phyloP scores from a whole-genome alignment of 1,284 basidiomycete species.

The Boletus holoroseus region DNA sequence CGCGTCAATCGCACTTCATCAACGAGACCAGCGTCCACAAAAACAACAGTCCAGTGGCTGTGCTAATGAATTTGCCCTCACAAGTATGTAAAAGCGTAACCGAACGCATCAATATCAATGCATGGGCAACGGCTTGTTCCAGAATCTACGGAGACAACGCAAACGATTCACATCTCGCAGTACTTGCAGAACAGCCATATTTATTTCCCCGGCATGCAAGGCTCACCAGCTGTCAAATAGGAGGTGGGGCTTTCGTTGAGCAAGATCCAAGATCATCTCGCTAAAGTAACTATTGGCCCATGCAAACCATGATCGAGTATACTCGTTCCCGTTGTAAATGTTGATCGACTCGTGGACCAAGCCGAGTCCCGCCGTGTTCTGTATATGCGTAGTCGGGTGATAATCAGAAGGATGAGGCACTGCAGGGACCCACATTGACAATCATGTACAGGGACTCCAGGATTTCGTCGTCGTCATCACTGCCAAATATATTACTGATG shows the following conservation, averaged over 20 bases:
- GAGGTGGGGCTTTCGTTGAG: conserved; percentile 63
- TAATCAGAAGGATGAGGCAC: background rate
- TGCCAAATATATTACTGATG: conserved; percentile 67
- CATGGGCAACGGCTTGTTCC: background rate
- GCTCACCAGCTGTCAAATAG: conserved; percentile 51
- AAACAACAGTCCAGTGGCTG: conserved; percentile 22
- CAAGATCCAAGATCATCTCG: conserved; percentile 74
- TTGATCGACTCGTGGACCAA: conserved; percentile 71
- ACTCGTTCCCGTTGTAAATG: conserved; percentile 53
- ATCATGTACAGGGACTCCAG: conserved; percentile 54
- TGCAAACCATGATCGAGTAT: conserved; percentile 77
- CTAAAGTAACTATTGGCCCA: conserved; percentile 79
- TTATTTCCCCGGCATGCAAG: conserved; percentile 46
- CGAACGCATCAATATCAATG: background rate
- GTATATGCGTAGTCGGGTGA: conserved; percentile 9
- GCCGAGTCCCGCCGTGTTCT: conserved; percentile 71
- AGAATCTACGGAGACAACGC: background rate
- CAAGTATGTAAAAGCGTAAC: background rate
- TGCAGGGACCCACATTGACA: conserved; percentile 48
- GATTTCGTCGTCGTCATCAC: conserved; percentile 66
- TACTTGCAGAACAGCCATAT: background rate
- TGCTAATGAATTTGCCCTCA: conserved; percentile 7
- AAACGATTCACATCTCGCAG: background rate
- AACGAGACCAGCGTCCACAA: conserved; percentile 5
- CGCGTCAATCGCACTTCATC: conserved; percentile 21